phyloP scores from a whole-genome alignment of 352 stramenopile genomes.

The Globisporangium mamillatum region DNA sequence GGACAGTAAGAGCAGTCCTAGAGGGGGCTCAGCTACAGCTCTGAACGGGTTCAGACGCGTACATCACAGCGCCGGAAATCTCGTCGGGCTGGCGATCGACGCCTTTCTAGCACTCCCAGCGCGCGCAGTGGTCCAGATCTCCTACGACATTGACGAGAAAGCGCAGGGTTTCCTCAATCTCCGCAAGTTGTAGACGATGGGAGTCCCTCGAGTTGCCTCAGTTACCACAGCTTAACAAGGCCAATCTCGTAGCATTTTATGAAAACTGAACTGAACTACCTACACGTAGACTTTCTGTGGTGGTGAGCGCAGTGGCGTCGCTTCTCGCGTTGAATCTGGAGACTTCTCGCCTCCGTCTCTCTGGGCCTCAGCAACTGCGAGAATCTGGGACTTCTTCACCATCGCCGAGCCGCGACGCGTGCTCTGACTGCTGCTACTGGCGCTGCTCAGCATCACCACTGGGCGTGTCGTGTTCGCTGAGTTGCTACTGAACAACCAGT shows the following conservation, averaged over 20 bases:
- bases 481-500: not conserved
- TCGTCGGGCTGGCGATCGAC: conserved; percentile 48
- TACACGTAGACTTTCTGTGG: not conserved
- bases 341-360: conserved; percentile 10
- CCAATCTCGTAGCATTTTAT: not conserved
- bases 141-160: conserved; percentile 67
- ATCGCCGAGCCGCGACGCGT: conserved; percentile 4
- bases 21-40: not conserved
- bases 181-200: conserved; percentile 54
- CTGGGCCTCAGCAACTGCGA: not conserved
- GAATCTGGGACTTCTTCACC: conserved; percentile 6
- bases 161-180: conserved; percentile 72
- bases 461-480: not conserved
- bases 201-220: not conserved
- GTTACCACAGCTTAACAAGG: not conserved
- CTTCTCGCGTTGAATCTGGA: conserved; percentile 16
- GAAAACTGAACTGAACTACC: not conserved
- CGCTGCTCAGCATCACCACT: not conserved
- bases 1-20: not conserved
- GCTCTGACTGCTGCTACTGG: not conserved
- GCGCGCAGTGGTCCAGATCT: conserved; percentile 41
- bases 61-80: conserved; percentile 57
- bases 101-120: conserved; percentile 59
- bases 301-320: not conserved
- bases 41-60: conserved; percentile 23